These are phyloP conservation scores for Fagopyrum esculentum DNA, from an alignment of 148 eudicot genomes.

Conservation along the genomic window DNA sequence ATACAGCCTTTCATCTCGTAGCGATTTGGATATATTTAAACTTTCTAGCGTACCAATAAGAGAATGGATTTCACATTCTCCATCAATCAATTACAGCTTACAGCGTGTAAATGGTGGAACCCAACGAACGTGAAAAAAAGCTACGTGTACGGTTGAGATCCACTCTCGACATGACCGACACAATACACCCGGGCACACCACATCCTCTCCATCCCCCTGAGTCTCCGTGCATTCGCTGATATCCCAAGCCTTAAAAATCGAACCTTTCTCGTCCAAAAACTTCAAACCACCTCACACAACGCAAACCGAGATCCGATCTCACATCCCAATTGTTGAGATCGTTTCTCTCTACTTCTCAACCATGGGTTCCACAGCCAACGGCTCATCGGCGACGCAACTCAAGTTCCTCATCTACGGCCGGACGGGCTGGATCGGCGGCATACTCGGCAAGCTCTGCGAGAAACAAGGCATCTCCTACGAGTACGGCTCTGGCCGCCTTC, in stretches of 20 bases:
- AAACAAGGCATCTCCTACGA: constrained; percentile 44
- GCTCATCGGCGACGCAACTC: constrained; percentile 20
- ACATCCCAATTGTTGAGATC: constrained; percentile 12
- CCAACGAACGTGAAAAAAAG: not conserved
- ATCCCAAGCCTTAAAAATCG: not conserved
- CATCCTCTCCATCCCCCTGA: not conserved
- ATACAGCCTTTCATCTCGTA: too few species aligned
- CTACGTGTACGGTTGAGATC: not conserved
- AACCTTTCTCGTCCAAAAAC: not conserved
- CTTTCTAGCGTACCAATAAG: too few species aligned
- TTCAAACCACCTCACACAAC: not conserved
- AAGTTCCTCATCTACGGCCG: constrained; percentile 84
- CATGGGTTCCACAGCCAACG: constrained; percentile 39
- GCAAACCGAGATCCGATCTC: constrained; percentile 10
- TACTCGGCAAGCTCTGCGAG: constrained; percentile 59
- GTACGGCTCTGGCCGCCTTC: constrained; percentile 67
- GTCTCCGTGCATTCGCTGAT: not conserved
- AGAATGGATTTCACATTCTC: too few species aligned
- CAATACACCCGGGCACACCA: not conserved
- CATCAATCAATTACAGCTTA: too few species aligned
- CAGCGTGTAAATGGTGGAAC: too few species aligned
- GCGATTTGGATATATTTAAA: too few species aligned
- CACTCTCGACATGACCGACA: not conserved
- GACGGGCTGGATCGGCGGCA: constrained; percentile 85
- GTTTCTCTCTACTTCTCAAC: not conserved